These are phyloP conservation scores for Chamaecrista fasciculata DNA, from an alignment of 306 rosid species.

Conservation along the genomic window DNA sequence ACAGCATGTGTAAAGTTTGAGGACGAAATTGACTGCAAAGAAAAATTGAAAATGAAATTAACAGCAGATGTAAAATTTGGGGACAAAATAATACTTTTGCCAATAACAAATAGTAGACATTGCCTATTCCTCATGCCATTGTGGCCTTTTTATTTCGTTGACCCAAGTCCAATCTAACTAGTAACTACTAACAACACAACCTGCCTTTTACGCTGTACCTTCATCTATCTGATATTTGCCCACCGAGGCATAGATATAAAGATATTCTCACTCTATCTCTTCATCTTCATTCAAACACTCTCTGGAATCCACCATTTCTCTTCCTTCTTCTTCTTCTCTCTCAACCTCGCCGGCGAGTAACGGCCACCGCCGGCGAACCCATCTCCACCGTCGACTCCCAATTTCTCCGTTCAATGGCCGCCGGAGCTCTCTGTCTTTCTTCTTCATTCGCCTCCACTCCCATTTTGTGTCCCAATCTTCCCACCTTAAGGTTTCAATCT, in stretches of 20 bases:
- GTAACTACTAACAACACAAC: too few species aligned
- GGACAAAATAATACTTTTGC: too few species aligned
- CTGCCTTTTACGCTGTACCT: not conserved
- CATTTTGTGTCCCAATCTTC: constrained; percentile 26
- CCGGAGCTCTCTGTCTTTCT: constrained; percentile 21
- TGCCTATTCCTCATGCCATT: too few species aligned
- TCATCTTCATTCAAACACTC: constrained; percentile 6
- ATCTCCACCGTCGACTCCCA: not conserved
- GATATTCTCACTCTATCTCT: constrained; percentile 15
- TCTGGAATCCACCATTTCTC: not conserved
- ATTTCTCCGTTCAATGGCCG: constrained; percentile 31
- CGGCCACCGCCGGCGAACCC: constrained; percentile 34
- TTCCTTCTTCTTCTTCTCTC: not conserved
- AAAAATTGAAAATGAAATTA: too few species aligned
- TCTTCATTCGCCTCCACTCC: constrained; percentile 42
- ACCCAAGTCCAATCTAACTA: not conserved
- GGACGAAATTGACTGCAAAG: too few species aligned
- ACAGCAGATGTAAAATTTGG: too few species aligned
- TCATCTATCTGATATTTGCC: not conserved
- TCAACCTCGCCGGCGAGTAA: constrained; percentile 21
- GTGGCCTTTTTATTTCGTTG: not conserved
- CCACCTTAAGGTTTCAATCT: not conserved
- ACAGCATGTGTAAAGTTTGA: too few species aligned
- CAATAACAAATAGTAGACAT: too few species aligned
- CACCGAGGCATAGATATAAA: not conserved